Base-by-base conservation (phyloP, 1,284 basidiomycete species). In the Marasmius oreades region DNA sequence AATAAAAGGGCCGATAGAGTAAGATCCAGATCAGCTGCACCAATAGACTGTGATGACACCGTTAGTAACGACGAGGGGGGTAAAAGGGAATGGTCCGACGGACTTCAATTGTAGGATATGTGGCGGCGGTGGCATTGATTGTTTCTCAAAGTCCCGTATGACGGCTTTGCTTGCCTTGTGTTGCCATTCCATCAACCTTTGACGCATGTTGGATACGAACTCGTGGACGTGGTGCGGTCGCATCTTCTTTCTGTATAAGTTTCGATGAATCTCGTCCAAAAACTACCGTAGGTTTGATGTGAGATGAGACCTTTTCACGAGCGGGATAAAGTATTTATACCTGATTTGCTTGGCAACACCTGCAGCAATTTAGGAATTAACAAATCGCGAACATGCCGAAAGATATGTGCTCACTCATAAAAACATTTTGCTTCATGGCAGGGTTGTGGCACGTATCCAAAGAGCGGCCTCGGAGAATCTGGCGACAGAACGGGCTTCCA, bases 81-180 rank as follows among this genome's bases (percentile, higher is more conserved):
- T 18, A 22, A 34, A 11, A 5, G 5, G n/a, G 7, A 31, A 52
- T 8, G 39, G 20, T 31, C 8, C 7, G 26, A 56, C 59, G 46
- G 14, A 61, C 59, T 61, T 61, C 10, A 61, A 37, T 50, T 58
- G 56, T 22, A 61, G 51, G 20, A 61, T 58, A 43, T 61, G 59
- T 18, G 59, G 59, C 18, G 59, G 59, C 12, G 59, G 59, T 24
- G 59, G 48, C 42, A 36, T 22, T 3, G 37, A 18, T 24, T 46
- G 12, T 12, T 34, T 37, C 6, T 51, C 51, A 16, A 55, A 36
- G 22, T 61, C 59, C 14, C 56, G 39, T 22, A 50, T 36, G 22
- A 56, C 39, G 7, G 58, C 55, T 23, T 34, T 31, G 31, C 33
- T 53, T 5, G 55, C 54, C 26, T 52, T 44, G 10, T 51, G 23